Evolutionary conservation across 805 yeast species (phyloP), one percentile per base, ranked within the genome.

Genomic region (Metschnikowia peoriensis): DNA sequence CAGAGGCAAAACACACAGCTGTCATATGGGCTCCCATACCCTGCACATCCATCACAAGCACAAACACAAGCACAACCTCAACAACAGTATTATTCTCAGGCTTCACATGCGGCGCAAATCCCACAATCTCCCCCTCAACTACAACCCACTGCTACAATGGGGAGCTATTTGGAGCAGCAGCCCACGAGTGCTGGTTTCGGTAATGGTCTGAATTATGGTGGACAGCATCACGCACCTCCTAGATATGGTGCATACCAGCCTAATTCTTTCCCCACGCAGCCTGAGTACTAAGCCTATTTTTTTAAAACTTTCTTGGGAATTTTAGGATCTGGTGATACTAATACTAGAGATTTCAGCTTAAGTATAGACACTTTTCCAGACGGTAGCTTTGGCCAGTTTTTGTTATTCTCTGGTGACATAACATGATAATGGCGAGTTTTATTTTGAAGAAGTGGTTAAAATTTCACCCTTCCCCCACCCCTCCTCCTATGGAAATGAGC

Each of bases 101-200:
- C 40, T 29, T 38, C 28, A 17, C n/a, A 28, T 29, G 28, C 16
- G 28, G 22, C 11, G 7, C 34, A 37, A 12, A 6, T 10, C 17
- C 34, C 44, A 28, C 34, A 37, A 12, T 6, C 10, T 16, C 34
- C 44, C 15, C 42, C 27, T 16, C 50, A 35, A 11, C 14, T 6
- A 27, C 50, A 47, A 38, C 51, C 17, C n/a, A 22, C 15, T 10
- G 9, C 47, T 7, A 35, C 35, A 10, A 16, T 38, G 17, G 47
- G 47, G 6, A 17, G 32, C 15, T 44, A 42, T 37, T 46, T 57
- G 32, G 57, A 51, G 40, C 67, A 59, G 41, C 76, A 71, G 50
- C 73, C 73, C 9, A 74, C 78, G 0, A 72, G 76, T 49, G 61
- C 66, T 17, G 78, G 78, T 0, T 73, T 73, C 54, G 78, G 78